A percentile compares a stretch with the other conserved stretches of the same genome.
Conservation (phyloP, 768 basidiomycete species). For the Tricholoma flavovirens region DNA sequence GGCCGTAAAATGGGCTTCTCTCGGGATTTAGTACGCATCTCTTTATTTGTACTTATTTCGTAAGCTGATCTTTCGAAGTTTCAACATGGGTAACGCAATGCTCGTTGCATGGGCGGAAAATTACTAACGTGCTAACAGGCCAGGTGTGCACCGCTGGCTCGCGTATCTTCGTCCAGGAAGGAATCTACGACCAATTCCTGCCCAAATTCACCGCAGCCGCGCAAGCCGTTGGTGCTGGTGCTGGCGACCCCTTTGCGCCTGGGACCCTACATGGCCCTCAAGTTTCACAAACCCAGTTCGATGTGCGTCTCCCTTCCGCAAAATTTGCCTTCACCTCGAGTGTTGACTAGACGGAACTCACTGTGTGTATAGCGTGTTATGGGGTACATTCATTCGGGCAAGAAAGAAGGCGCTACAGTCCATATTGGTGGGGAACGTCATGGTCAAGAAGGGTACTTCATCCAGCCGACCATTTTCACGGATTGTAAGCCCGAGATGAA, state of each 20-base stretch:
- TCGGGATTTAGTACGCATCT: conserved; percentile 57
- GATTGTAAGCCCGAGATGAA: conserved; percentile 57
- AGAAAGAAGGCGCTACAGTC: conserved; percentile 57
- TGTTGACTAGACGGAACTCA: not conserved
- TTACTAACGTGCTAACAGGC: conserved; percentile 20
- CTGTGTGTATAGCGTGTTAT: conserved; percentile 48
- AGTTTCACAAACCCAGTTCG: conserved; percentile 60
- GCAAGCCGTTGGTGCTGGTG: conserved; percentile 33
- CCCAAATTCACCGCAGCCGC: conserved; percentile 45
- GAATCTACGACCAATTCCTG: conserved; percentile 77
- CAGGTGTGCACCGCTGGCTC: conserved; percentile 80
- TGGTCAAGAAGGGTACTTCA: conserved; percentile 63
- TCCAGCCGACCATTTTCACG: conserved; percentile 65
- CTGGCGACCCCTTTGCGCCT: conserved; percentile 61
- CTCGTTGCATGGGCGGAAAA: not conserved
- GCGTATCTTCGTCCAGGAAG: conserved; percentile 75
- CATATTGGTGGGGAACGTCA: conserved; percentile 51
- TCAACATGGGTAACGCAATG: conserved; percentile 22
- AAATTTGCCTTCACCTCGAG: not conserved
- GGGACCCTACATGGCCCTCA: conserved; percentile 65
- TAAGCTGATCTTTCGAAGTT: conserved; percentile 2
- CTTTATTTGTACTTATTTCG: not conserved
- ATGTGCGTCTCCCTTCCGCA: conserved; percentile 36
- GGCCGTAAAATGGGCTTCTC: conserved; percentile 63
- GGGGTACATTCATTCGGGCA: conserved; percentile 66